Base-by-base conservation (phyloP, 352 stramenopile genomes). In the Phytophthora sojae region DNA sequence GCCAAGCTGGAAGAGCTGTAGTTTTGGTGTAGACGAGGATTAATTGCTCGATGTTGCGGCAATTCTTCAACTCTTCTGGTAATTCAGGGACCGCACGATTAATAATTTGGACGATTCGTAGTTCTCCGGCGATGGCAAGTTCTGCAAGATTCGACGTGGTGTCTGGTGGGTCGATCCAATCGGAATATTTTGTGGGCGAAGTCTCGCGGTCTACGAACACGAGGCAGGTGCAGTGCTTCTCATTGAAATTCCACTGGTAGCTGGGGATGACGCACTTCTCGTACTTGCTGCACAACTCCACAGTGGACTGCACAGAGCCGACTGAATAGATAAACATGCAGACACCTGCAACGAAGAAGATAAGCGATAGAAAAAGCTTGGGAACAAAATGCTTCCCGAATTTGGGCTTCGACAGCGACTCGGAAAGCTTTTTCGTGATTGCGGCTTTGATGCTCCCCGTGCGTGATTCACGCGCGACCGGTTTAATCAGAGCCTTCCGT, bases 111-210 rank as follows among this genome's bases (percentile, higher is more conserved):
- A 86, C 67, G n/a, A 47, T 32, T 58, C n/a, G 4, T 9, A 57
- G 7, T 14, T 90, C 65, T 0, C 78, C 82, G 4, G 73, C 64
- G 3, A 65, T 37, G 0, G 82, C 71, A 0, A 88, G 42, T 8
- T 73, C 52, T 1, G 61, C 59, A 1, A 86, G 71, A 9, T 80
- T 63, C 0, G 56, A 29, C 0, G 77, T 77, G 4, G 69, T 76
- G 26, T 88, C 79, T 0, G 73, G 64, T 4, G 78, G 78, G 15
- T 85, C 56, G 0, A 54, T 71, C 82, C 80, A 90, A 15, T 86
- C 73, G 0, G 67, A 63, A 25, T 75, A 86, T 14, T 71, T 81
- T 6, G 30, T 61, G 3, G 80, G 74, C 0, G 53, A 54, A 2
- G 26, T 73, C 11, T 78, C 57, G 2, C 77, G 77, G 25, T 86